Conservation (phyloP, 1,139 yeast species). For the Hanseniaspora sp. region DNA sequence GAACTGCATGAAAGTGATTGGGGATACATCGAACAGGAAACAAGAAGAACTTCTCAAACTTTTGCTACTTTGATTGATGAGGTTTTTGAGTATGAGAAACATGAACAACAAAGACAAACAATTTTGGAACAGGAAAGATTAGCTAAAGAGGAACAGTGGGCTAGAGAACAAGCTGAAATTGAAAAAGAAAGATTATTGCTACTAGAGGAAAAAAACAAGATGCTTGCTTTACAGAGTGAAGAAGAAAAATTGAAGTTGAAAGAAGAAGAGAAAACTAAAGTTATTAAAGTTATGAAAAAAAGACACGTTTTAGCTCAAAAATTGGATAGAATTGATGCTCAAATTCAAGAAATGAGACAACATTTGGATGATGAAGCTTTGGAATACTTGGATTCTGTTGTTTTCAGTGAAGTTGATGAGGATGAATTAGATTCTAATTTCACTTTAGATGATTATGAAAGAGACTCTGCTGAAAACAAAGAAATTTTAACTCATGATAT, state of each 20-base stretch:
- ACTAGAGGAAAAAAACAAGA: conserved; percentile 17
- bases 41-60: conserved; percentile 65
- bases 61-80: conserved; percentile 69
- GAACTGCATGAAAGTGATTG: conserved; percentile 46
- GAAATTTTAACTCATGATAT: too few species aligned
- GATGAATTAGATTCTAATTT: conserved; percentile 4
- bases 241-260: conserved; percentile 19
- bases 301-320: not conserved
- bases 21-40: conserved; percentile 61
- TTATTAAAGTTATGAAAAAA: conserved; percentile 3
- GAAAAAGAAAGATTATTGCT: conserved; percentile 18
- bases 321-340: not conserved
- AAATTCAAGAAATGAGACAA: conserved; percentile 11
- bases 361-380: conserved; percentile 16
- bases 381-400: not conserved
- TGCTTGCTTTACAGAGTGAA: conserved; percentile 18
- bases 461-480: not conserved
- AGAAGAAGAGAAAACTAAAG: conserved; percentile 19
- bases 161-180: conserved; percentile 40
- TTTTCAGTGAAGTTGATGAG: not conserved
- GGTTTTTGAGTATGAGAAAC: conserved; percentile 54
- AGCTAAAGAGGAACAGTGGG: conserved; percentile 39
- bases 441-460: conserved; percentile 13
- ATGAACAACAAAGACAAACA: conserved; percentile 45
- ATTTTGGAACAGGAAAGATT: conserved; percentile 36